These are phyloP conservation scores for Vigna hirtella DNA, from an alignment of 306 rosid species.

Conservation along the genomic window DNA sequence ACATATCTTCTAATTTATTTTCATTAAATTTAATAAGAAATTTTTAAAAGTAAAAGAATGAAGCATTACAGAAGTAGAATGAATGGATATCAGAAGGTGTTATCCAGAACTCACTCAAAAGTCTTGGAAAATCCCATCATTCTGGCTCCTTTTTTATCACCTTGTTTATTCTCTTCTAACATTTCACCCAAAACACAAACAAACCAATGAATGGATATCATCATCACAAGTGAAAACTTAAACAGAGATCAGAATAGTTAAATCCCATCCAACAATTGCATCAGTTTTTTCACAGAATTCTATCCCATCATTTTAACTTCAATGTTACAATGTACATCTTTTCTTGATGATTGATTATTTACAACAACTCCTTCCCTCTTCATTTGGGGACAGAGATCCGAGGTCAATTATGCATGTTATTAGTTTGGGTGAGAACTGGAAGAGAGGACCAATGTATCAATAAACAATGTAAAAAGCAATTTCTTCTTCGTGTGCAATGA, in stretches of 20 bases:
- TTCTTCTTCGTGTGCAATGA: constrained; percentile 1
- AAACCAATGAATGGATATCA: constrained; percentile 10
- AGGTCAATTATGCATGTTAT: constrained; percentile 47
- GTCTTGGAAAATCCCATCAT: not conserved
- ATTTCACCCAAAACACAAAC: not conserved
- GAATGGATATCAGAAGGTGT: not conserved
- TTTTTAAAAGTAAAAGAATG: too few species aligned
- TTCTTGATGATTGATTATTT: constrained; percentile 26
- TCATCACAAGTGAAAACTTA: not conserved
- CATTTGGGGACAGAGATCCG: constrained; percentile 33
- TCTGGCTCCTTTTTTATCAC: not conserved
- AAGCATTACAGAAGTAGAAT: not conserved
- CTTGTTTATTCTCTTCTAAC: not conserved
- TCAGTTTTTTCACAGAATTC: not conserved
- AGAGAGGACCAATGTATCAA: constrained; percentile 24
- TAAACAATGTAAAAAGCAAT: constrained; percentile 15
- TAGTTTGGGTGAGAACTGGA: constrained; percentile 41
- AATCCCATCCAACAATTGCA: constrained; percentile 35
- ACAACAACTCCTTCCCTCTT: constrained; percentile 45
- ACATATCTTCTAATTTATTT: too few species aligned
- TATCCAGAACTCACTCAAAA: not conserved
- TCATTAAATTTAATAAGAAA: too few species aligned
- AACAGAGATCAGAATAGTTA: constrained; percentile 8
- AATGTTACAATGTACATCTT: constrained; percentile 43
- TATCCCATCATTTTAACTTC: constrained; percentile 1